Evolutionary conservation across 2,329 filamentous ascomycete species (phyloP).

Genomic region (Botrytis galanthina): DNA sequence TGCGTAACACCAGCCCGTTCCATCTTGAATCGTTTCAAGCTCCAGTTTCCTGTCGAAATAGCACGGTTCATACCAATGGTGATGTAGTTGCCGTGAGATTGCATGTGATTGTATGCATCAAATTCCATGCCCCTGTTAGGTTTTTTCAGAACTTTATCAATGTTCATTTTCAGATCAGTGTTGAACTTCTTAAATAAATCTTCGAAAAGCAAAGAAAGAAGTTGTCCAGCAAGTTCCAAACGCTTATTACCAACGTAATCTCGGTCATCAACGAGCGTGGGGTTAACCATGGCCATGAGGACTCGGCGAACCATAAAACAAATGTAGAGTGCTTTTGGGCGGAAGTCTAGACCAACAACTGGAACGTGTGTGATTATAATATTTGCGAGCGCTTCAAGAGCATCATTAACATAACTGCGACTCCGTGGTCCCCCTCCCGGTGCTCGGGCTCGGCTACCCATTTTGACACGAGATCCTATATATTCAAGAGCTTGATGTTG

Average conservation of each 20-base stretch:
- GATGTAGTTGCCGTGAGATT: conserved; percentile 81
- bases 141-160: conserved; percentile 95
- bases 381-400: conserved; percentile 85
- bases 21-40: conserved; percentile 97
- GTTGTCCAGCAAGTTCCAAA: conserved; percentile 88
- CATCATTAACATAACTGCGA: conserved; percentile 85
- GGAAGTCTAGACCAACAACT: conserved; percentile 87
- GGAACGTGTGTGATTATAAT: conserved; percentile 94
- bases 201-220: conserved; percentile 90
- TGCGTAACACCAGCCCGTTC: conserved; percentile 95
- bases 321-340: conserved; percentile 94
- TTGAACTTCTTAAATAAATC: conserved; percentile 97
- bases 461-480: conserved; percentile 82
- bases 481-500: conserved; percentile 96
- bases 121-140: conserved; percentile 85
- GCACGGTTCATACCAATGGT: conserved; percentile 92
- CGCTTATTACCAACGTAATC: conserved; percentile 99
- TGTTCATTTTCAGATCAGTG: conserved; percentile 82
- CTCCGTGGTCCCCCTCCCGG: conserved; percentile 52
- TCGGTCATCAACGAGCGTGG: conserved; percentile 86
- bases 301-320: conserved; percentile 97
- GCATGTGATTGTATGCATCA: conserved; percentile 81
- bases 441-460: conserved; percentile 63
- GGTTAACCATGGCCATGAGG: conserved; percentile 87
- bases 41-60: conserved; percentile 98